These are phyloP conservation scores for Dorcoceras hygrometricum DNA, from an alignment of 257 asterid genomes.

Conservation along the genomic window DNA sequence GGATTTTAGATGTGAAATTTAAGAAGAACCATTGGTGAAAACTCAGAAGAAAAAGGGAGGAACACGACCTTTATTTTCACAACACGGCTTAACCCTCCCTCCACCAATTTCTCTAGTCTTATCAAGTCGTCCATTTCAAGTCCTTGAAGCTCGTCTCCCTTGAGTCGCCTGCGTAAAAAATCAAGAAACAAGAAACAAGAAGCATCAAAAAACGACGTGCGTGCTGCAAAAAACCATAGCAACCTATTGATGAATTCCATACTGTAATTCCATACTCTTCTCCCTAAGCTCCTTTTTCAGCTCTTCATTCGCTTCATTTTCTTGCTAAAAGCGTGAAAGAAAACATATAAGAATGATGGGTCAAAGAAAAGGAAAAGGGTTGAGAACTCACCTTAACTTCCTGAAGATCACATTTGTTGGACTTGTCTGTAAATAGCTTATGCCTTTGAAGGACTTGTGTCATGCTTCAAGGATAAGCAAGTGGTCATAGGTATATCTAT, in stretches of 20 bases:
- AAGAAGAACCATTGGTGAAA: not conserved
- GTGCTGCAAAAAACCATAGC: not conserved
- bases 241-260: slow-evolving; percentile 3
- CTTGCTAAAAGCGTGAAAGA: slow-evolving; percentile 29
- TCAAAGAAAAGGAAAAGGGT: not conserved
- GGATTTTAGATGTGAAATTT: not conserved
- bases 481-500: not conserved
- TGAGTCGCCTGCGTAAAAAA: slow-evolving; percentile 43
- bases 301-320: slow-evolving; percentile 31
- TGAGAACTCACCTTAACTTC: slow-evolving; percentile 34
- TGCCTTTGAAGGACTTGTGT: slow-evolving; percentile 61
- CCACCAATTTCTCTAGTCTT: slow-evolving; percentile 60
- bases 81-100: slow-evolving; percentile 54
- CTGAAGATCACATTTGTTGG: slow-evolving; percentile 29
- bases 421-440: slow-evolving; percentile 34
- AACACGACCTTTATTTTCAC: slow-evolving; percentile 43
- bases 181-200: not conserved
- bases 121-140: slow-evolving; percentile 59
- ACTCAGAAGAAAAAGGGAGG: not conserved
- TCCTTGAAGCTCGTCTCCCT: slow-evolving; percentile 71
- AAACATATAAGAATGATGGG: not conserved
- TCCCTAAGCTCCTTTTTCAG: slow-evolving; percentile 43
- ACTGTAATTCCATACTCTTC: slow-evolving; percentile 59
- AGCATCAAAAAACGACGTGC: not conserved
- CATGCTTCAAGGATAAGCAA: slow-evolving; percentile 44